Conservation (phyloP, 495 filamentous ascomycete genomes). For the Daldinia vernicosa region DNA sequence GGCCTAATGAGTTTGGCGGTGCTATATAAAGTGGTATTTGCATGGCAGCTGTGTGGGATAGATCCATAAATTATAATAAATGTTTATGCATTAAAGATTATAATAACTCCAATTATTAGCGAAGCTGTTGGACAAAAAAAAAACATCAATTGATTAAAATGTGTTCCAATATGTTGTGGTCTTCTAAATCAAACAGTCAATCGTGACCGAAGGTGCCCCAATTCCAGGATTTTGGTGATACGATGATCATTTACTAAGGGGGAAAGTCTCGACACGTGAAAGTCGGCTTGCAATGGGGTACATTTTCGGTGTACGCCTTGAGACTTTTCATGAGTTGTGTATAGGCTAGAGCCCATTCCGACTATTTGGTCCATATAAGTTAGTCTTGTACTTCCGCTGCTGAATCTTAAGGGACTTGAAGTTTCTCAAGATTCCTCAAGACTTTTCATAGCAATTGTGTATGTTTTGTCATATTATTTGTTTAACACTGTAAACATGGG, state of each 20-base stretch:
- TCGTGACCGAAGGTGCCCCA: conserved; percentile 18
- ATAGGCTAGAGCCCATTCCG: too few relatives aligned
- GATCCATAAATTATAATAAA: conserved; percentile 19
- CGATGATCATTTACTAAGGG: conserved; percentile 3
- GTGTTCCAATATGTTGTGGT: background rate
- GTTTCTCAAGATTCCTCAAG: background rate
- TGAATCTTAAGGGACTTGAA: background rate
- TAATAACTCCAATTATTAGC: background rate
- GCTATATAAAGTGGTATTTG: conserved; percentile 13
- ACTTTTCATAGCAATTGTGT: background rate
- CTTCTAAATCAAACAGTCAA: background rate
- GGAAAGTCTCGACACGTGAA: conserved; percentile 28
- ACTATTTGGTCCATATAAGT: too few relatives aligned
- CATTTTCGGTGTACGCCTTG: background rate
- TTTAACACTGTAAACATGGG: conserved; percentile 15
- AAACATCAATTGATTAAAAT: background rate
- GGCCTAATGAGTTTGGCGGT: background rate
- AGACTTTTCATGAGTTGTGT: background rate
- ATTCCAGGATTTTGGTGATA: conserved; percentile 1
- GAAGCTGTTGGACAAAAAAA: background rate
- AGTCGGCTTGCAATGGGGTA: conserved; percentile 7
- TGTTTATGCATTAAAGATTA: background rate
- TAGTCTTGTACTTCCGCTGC: background rate
- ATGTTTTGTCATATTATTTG: conserved; percentile 11
- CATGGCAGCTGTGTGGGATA: conserved; percentile 5